phyloP scores from a whole-genome alignment of 2,329 filamentous ascomycete species.

The Monosporascus ibericus region DNA sequence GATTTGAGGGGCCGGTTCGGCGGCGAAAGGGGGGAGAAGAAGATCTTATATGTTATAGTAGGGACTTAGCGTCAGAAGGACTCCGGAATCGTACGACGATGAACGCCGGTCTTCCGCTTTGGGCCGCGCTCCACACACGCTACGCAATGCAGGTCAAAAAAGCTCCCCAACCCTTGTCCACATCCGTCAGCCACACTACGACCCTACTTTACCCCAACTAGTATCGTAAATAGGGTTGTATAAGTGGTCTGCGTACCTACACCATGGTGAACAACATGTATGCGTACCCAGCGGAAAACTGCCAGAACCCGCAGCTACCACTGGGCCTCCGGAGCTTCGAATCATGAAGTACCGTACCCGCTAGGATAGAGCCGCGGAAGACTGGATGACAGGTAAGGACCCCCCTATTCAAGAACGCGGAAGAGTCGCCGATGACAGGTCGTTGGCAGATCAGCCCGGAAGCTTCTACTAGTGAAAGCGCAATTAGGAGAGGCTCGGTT shows the following conservation, averaged over 20 bases:
- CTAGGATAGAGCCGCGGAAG: too few relatives aligned
- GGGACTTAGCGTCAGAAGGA: background rate
- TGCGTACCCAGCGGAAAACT: background rate
- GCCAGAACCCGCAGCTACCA: too few relatives aligned
- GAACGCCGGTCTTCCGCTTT: background rate
- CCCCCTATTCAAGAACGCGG: too few relatives aligned
- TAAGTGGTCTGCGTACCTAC: background rate
- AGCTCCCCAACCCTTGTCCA: background rate
- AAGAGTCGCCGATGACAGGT: too few relatives aligned
- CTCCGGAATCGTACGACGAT: background rate
- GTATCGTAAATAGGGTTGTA: background rate
- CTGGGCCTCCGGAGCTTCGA: too few relatives aligned
- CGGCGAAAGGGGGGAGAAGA: too few relatives aligned
- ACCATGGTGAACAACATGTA: background rate
- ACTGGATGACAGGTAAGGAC: too few relatives aligned
- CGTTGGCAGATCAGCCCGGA: background rate
- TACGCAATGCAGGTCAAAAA: background rate
- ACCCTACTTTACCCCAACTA: background rate
- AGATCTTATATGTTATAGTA: too few relatives aligned
- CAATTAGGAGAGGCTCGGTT: background rate
- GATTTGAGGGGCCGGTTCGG: too few relatives aligned
- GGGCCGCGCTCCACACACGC: background rate
- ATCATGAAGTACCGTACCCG: too few relatives aligned
- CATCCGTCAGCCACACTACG: background rate
- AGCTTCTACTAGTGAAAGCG: background rate